Base-by-base conservation (phyloP, 2,329 filamentous ascomycete species). In the Alternaria sp. region DNA sequence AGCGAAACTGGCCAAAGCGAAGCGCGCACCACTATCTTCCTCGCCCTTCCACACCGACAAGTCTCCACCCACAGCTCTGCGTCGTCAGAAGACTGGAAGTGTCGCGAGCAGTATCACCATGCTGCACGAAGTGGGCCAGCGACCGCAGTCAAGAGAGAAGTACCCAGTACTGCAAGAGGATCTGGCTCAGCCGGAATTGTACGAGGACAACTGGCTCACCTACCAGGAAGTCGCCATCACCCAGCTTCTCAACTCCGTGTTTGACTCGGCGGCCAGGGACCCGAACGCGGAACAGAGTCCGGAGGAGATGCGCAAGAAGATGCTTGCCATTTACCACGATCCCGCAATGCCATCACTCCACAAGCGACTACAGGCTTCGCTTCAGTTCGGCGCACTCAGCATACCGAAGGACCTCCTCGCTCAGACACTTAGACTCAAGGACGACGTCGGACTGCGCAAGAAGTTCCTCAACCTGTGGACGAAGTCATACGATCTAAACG, bases 211-310 rank as follows among this genome's bases (percentile, higher is more conserved):
- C 59, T 90, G 88, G 88, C 84, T 90, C 40, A 82, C 81, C 12
- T 85, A 89, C 64, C 88, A 90, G 70, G 88, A 90, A 71, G 79
- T 86, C 21, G 85, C 86, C 40, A 84, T 90, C 47, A 87, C 87
- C 0, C 87, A 89, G 70, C 79, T 90, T 7, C 74, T 87, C 50
- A 90, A 90, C 73, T 80, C 80, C 13, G 77, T 89, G 51, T 87
- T 89, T 68, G 76, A 83, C 36, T 74, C 80, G 5, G 75, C 79
- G 0, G 67, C 51, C 44, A 69, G 65, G 40, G 66, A 72, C 55
- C 65, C 69, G 4, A 74, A 75, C 32, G 65, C 63, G 7, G 75
- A 79, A 15, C 76, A 70, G 69, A 72, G 64, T 30, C 66, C 72
- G 3, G 72, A 74, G 26, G 71, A 76, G 28, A 69, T 88, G 43